Base-by-base conservation (phyloP, 495 filamentous ascomycete species). In the Articulospora tetracladia region DNA sequence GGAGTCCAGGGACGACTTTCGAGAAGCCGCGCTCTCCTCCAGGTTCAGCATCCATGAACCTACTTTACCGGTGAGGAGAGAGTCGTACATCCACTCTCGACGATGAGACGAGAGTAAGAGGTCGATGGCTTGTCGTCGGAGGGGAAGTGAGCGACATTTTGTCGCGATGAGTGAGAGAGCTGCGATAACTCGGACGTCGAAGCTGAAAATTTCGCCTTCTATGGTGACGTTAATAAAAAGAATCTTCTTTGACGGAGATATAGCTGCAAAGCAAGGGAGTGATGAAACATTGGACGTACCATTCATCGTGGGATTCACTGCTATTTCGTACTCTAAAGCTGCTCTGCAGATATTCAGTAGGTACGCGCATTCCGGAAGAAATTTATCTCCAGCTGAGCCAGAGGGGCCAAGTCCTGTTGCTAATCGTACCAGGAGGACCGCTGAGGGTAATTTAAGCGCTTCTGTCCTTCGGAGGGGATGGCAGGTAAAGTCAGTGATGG, bases 1-100 rank as follows among this genome's bases (percentile, higher is more conserved):
- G 39, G 39, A 19, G 15, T 44, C 39, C 8, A 19, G 17, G 17
- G 39, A 44, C 10, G 11, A 15, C 15, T 44, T 44, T 17, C 39
- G 39, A 3, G 39, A 44, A 3, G 39, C 3, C 10, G 39, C 10
- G 3, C 8, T 51, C 41, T 62, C 56, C 46, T 66, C 64, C 15
- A 66, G 17, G 0, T 30, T 39, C 27, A 63, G 52, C 25, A 66
- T 61, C 60, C 60, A 66, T 23, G 51, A 22, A 20, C 26, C 53
- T 11, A 66, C 28, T 26, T 61, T 51, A 0, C 57, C 64, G 3
- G 53, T 20, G 3, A 63, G 22, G n/a, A 51, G 8, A 10, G 57
- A 60, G 36, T 81, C 74, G 68, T 71, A 79, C 8, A 79, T 64
- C 1, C 75, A 76, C 65, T 83, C 79, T 62, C 76, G 73, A 6